phyloP scores from a whole-genome alignment of 2,329 filamentous ascomycete species.

The Penicillium janthinellum region DNA sequence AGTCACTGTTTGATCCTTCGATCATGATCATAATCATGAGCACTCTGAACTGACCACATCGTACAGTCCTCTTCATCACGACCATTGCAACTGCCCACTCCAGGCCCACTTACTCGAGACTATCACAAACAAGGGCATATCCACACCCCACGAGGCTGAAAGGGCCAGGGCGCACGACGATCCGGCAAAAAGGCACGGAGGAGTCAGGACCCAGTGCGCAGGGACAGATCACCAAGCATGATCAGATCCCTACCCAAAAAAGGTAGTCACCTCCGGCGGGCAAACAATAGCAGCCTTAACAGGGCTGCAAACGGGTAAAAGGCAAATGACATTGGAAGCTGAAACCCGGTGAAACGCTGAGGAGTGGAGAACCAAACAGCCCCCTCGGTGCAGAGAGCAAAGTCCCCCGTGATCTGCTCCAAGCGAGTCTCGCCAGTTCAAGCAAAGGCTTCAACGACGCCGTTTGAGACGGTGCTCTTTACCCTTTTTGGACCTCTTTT shows the following conservation, averaged over 20 bases:
- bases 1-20: neutral
- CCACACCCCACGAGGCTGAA: constrained; percentile 9
- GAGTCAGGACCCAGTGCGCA: neutral
- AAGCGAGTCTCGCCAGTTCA: neutral
- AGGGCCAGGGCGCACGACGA: constrained; percentile 1
- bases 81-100: neutral
- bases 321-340: constrained; percentile 1
- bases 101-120: neutral
- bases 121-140: constrained; percentile 10
- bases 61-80: constrained; percentile 2
- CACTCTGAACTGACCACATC: neutral
- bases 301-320: neutral
- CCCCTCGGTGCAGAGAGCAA: neutral
- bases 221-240: neutral
- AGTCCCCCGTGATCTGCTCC: neutral
- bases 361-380: neutral
- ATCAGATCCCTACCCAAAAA: neutral
- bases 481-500: constrained; percentile 51
- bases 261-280: constrained; percentile 10
- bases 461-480: constrained; percentile 49
- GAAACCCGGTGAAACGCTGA: constrained; percentile 14
- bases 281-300: neutral
- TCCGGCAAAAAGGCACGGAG: neutral
- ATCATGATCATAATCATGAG: neutral
- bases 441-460: constrained; percentile 30